Evolutionary conservation across 2,329 filamentous ascomycete genomes (phyloP).

Genomic region (Ceratocystis destructans): DNA sequence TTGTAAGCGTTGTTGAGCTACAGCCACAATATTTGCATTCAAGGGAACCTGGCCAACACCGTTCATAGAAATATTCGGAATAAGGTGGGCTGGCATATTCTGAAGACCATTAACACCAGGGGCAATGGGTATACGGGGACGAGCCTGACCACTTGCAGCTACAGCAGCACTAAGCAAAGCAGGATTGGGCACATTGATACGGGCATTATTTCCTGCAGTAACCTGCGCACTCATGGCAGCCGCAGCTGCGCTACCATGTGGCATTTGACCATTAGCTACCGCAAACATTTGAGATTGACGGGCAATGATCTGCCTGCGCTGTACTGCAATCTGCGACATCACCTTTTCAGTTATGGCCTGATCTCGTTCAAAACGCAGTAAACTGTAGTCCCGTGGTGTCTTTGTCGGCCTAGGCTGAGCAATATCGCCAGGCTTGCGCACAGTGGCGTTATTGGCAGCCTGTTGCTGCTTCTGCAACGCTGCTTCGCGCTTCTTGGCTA

Average conservation of each 20-base stretch:
- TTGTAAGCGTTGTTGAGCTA: conserved; percentile 31
- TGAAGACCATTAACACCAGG: conserved; percentile 39
- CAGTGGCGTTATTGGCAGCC: conserved; percentile 61
- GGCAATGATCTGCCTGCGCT: conserved; percentile 29
- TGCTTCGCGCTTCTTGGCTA: conserved; percentile 87
- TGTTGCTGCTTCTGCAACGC: conserved; percentile 78
- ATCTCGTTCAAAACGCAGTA: conserved; percentile 77
- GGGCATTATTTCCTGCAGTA: neutral
- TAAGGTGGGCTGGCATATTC: conserved; percentile 36
- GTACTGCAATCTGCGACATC: conserved; percentile 37
- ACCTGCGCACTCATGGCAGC: conserved; percentile 7
- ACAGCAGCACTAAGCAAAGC: conserved; percentile 24
- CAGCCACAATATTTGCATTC: conserved; percentile 32
- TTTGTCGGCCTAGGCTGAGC: conserved; percentile 42
- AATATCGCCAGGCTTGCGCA: conserved; percentile 62
- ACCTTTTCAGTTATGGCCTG: conserved; percentile 46
- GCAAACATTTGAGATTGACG: conserved; percentile 15
- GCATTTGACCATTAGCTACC: neutral
- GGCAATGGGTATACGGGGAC: conserved; percentile 42
- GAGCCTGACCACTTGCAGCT: conserved; percentile 31
- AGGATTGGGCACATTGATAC: conserved; percentile 10
- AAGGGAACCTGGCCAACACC: conserved; percentile 57
- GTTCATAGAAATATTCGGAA: conserved; percentile 42
- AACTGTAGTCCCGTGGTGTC: conserved; percentile 82
- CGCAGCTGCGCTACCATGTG: conserved; percentile 1